Conservation (phyloP, 164 flowering plant genomes). For the Platanus orientalis region DNA sequence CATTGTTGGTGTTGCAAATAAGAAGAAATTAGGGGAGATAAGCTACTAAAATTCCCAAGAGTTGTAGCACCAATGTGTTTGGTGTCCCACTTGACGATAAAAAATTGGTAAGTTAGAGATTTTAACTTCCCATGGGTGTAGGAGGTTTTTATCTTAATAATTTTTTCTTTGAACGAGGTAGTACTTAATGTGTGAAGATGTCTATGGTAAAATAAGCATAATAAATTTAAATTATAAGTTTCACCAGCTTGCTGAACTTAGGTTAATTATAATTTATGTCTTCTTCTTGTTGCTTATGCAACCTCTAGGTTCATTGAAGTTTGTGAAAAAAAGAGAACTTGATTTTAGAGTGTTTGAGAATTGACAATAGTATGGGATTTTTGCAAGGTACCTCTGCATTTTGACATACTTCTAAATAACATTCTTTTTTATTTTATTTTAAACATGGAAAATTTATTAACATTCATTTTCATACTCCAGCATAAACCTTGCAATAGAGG, state of each 20-base stretch:
- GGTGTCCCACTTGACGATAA: too few species aligned
- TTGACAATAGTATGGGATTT: too few species aligned
- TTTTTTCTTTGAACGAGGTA: neutral
- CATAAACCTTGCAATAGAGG: slow-evolving; percentile 86
- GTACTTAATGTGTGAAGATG: too few species aligned
- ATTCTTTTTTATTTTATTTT: too few species aligned
- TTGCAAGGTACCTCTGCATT: too few species aligned
- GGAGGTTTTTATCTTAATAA: too few species aligned
- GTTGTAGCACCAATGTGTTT: slow-evolving; percentile 2
- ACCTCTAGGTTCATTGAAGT: slow-evolving; percentile 84
- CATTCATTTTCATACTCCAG: neutral
- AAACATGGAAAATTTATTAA: too few species aligned
- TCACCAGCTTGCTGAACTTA: neutral
- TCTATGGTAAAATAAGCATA: too few species aligned
- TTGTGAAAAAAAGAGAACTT: slow-evolving; percentile 83
- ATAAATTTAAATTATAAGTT: neutral
- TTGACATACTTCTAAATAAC: too few species aligned
- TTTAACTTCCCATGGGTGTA: too few species aligned
- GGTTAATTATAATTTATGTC: slow-evolving; percentile 10
- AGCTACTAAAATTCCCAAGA: slow-evolving; percentile 46
- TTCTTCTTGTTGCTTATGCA: slow-evolving; percentile 21
- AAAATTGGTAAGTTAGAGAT: too few species aligned
- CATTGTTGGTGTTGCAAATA: slow-evolving; percentile 35
- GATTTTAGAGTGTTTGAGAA: slow-evolving; percentile 83
- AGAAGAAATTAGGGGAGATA: slow-evolving; percentile 51